Base-by-base conservation (phyloP, 352 stramenopile genomes). In the Peronospora farinosa region DNA sequence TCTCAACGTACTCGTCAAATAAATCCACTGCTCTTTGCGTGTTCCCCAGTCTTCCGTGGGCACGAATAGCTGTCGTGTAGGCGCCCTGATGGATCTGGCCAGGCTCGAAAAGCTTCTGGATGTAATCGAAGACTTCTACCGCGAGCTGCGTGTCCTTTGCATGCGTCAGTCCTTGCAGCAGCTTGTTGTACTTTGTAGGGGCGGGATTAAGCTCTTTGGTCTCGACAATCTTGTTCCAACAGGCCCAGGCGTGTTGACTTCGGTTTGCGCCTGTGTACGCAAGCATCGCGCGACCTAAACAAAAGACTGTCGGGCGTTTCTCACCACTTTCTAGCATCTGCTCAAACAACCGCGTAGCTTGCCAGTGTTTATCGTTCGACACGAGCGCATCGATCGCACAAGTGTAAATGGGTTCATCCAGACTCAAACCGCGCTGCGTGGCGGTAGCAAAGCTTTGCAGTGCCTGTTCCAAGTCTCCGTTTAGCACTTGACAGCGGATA, bases 401-500 rank as follows among this genome's bases (percentile, higher is more conserved):
- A 3, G 82, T 86, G 70, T 86, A 87, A 45, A 91, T 89, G 12
- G 71, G 67, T 59, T 92, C 82, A 7, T 66, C 57, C 15, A 92
- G 56, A 25, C 44, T 37, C 12, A 92, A 9, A 0, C 65, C 61
- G 4, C 75, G 78, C 17, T 84, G 65, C 42, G 78, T 66, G 13
- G 66, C 77, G 0, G 65, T 66, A 23, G 73, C 63, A 38, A 92
- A 88, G 35, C 76, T 86, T 47, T 90, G 78, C n/a, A 92, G 51
- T 28, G 82, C 82, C 44, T 91, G 77, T 12, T 73, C 69, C 17
- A 88, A 42, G 7, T 72, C 50, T 35, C 58, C 45, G 45, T 88
- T 86, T 4, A 91, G 59, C 25, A 89, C 77, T 60, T 92, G 82
- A n/a, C 77, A 51, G 6, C 82, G 82, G 28, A 92, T 88, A 8